Percentiles rank a stretch among this genome's conserved stretches.
Evolutionary conservation across 1,139 yeast species (phyloP).

Genomic region (Suhomyces maxii): DNA sequence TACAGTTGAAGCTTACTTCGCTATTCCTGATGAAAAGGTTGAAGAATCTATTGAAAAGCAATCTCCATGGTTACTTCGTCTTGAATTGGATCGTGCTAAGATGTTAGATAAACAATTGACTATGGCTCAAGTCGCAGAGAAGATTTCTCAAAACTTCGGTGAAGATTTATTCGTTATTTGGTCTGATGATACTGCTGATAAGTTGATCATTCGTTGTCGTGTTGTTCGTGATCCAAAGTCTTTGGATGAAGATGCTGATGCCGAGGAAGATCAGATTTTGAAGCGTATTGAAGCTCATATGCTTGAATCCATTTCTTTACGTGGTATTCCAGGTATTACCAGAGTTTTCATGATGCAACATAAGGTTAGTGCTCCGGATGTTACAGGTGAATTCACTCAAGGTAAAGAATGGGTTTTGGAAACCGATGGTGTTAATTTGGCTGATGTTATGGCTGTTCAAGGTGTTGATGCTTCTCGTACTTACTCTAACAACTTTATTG

Average conservation of each 20-base stretch:
- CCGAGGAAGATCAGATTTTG: constrained; percentile 95
- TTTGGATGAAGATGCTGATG: constrained; percentile 89
- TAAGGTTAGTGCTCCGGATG: constrained; percentile 76
- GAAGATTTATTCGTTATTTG: constrained; percentile 96
- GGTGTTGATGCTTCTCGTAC: constrained; percentile 92
- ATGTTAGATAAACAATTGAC: constrained; percentile 97
- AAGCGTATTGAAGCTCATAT: constrained; percentile 94
- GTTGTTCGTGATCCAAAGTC: constrained; percentile 96
- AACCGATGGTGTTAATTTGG: constrained; percentile 96
- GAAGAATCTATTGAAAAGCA: constrained; percentile 92
- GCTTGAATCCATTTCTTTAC: constrained; percentile 89
- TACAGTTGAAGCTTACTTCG: constrained; percentile 94
- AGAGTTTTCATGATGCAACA: constrained; percentile 95
- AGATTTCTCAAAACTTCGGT: constrained; percentile 89
- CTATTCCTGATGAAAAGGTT: constrained; percentile 96
- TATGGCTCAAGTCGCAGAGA: constrained; percentile 98
- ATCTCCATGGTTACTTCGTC: constrained; percentile 96
- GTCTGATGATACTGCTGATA: constrained; percentile 99
- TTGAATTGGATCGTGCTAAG: constrained; percentile 96
- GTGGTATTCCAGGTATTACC: constrained; percentile 94
- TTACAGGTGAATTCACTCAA: constrained; percentile 81
- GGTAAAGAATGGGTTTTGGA: constrained; percentile 97
- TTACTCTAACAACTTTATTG: constrained; percentile 95
- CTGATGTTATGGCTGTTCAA: constrained; percentile 92
- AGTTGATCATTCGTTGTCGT: constrained; percentile 95